Conservation (phyloP, 305 asterid genomes). For the Solanum hybrid region DNA sequence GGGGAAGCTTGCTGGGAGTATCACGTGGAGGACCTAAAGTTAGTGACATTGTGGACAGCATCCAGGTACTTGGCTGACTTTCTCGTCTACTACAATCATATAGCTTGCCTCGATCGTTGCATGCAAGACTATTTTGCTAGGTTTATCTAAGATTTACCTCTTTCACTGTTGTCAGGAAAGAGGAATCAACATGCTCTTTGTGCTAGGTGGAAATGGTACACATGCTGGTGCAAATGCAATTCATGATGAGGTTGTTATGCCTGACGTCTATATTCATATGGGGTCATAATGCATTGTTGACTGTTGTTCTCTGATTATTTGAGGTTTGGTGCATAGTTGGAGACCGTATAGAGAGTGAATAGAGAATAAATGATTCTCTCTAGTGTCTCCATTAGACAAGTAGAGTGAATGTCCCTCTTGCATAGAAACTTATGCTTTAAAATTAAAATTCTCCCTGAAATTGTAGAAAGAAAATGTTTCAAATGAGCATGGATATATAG, state of each 20-base stretch:
- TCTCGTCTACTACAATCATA: background rate
- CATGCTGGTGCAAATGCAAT: conserved; percentile 98
- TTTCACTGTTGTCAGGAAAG: conserved; percentile 49
- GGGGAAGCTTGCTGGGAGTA: conserved; percentile 95
- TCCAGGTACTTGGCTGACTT: conserved; percentile 49
- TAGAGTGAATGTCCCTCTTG: background rate
- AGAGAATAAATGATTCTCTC: background rate
- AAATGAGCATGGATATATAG: background rate
- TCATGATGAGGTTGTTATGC: conserved; percentile 68
- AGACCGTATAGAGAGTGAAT: background rate
- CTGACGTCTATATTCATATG: conserved; percentile 3
- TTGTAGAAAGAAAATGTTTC: background rate
- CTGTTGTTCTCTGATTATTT: background rate
- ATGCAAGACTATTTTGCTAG: background rate
- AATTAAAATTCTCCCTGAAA: background rate
- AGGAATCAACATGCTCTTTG: conserved; percentile 92
- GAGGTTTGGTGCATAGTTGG: background rate
- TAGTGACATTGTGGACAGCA: conserved; percentile 72
- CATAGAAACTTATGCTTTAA: background rate
- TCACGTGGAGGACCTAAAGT: conserved; percentile 95
- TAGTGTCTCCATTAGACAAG: background rate
- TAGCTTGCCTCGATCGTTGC: background rate
- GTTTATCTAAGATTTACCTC: background rate
- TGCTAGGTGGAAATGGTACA: conserved; percentile 97
- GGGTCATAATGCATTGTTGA: background rate